Base-by-base conservation (phyloP, 176 grass and related monocot genomes). In the Triticum urartu region DNA sequence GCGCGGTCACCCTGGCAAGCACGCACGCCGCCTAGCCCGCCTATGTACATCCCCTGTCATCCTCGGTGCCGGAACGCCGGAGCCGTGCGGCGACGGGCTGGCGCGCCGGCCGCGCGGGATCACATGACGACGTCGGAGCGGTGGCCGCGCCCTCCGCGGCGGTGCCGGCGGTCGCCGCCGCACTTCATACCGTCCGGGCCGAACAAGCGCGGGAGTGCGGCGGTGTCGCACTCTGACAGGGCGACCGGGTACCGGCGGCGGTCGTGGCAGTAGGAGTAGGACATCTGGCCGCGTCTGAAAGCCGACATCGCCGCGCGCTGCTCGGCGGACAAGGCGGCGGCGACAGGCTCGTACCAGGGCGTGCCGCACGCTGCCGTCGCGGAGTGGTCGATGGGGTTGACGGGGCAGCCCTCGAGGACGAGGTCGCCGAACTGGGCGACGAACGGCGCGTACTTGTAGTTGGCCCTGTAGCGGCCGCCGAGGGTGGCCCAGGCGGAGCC, bases 361-460 rank as follows among this genome's bases (percentile, higher is more conserved):
- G 77, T 20, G 9, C 59, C 85, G 47, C 92, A 88, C 71, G 86
- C 1, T 42, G 85, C 45, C 13, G 63, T 26, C 5, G 75, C 1
- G 22, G 63, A 22, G 59, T 5, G 79, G 25, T 82, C 71, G 56
- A 75, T 5, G 11, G 86, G 87, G 83, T 93, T 80, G 68, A 87
- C 95, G 52, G 95, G 43, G 84, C 95, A 98, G 39, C 89, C 93
- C 17, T 88, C 85, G 26, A 95, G 80, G 35, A 91, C 52, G 52
- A 98, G 86, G 81, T 93, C 91, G 58, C 56, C 64, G 76, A 98
- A 98, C 85, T 98, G 77, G 62, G 95, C 95, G 9, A 92, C 89
- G 78, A 94, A 98, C 3, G 95, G 95, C 15, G 95, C 95, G 88
- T 98, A 98, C 75, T 89, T 98, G 77, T 98, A 98, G 86, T 95